Evolutionary conservation across 2,329 filamentous ascomycete species (phyloP).

Genomic region (Capronia epimyces): DNA sequence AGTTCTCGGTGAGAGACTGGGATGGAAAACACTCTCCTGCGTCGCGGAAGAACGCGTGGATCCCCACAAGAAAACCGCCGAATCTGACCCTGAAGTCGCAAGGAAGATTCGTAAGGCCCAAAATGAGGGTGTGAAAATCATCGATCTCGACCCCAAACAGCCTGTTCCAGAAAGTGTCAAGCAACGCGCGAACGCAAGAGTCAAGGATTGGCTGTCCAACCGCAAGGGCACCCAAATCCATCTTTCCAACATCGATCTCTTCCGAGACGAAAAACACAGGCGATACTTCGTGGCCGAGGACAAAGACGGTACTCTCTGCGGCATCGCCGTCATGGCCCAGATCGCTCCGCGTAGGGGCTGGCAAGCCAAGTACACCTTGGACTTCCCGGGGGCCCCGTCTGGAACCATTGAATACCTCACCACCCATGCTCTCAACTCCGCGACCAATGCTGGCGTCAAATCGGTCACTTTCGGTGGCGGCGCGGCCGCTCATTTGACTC

Average conservation of each 20-base stretch:
- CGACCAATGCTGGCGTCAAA: constrained; percentile 54
- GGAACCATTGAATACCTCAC: constrained; percentile 83
- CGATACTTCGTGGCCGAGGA: constrained; percentile 79
- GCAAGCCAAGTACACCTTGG: constrained; percentile 94
- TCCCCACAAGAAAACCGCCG: constrained; percentile 60
- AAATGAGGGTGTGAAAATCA: constrained; percentile 75
- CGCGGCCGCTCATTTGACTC: constrained; percentile 65
- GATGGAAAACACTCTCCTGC: constrained; percentile 84
- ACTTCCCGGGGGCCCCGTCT: constrained; percentile 81
- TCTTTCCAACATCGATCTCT: constrained; percentile 81
- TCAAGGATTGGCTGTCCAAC: constrained; percentile 71
- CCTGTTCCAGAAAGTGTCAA: constrained; percentile 61
- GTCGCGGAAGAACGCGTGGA: constrained; percentile 85
- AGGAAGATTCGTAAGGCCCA: constrained; percentile 77
- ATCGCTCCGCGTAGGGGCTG: constrained; percentile 76
- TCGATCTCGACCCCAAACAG: constrained; percentile 63
- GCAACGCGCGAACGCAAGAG: constrained; percentile 63
- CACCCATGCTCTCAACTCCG: constrained; percentile 61
- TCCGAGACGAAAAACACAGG: constrained; percentile 76
- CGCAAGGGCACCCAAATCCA: constrained; percentile 85
- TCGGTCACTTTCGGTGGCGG: constrained; percentile 83
- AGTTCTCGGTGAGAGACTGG: constrained; percentile 70
- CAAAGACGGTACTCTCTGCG: constrained; percentile 63
- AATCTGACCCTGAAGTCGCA: constrained; percentile 60
- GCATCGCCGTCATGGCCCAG: constrained; percentile 76